These are phyloP conservation scores for Amaranthus palmeri DNA, from an alignment of 148 eudicot species.

Conservation along the genomic window DNA sequence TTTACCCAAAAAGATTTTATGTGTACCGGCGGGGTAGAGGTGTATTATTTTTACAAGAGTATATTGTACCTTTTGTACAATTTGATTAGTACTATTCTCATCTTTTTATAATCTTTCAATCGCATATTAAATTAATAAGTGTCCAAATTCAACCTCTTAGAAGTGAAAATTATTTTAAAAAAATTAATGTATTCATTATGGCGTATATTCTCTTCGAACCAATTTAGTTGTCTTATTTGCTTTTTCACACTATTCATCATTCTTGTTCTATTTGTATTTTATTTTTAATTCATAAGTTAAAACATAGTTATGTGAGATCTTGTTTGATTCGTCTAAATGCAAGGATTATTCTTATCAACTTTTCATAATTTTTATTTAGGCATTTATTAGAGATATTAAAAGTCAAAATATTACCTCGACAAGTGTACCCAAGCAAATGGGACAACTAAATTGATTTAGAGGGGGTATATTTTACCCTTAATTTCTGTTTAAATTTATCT, in stretches of 20 bases:
- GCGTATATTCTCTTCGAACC: background rate
- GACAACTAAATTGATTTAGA: no score
- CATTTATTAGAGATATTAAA: no score
- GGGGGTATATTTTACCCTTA: no score
- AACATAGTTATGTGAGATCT: background rate
- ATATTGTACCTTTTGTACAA: constrained; percentile 4
- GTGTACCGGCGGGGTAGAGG: background rate
- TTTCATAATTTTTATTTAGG: no score
- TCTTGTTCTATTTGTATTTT: no score
- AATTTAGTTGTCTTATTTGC: no score
- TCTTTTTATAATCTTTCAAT: background rate
- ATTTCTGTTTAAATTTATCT: no score
- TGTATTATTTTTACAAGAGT: background rate
- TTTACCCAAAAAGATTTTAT: no score
- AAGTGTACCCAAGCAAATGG: no score
- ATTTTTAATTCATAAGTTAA: no score
- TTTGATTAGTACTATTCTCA: background rate
- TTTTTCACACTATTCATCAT: no score
- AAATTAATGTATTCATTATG: background rate
- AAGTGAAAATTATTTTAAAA: background rate
- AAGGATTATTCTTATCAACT: background rate
- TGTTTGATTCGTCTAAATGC: constrained; percentile 9
- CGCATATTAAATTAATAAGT: background rate
- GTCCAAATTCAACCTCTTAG: background rate
- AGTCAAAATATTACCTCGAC: no score